phyloP scores from a whole-genome alignment of 768 basidiomycete species.

The Auriculariales sp. region DNA sequence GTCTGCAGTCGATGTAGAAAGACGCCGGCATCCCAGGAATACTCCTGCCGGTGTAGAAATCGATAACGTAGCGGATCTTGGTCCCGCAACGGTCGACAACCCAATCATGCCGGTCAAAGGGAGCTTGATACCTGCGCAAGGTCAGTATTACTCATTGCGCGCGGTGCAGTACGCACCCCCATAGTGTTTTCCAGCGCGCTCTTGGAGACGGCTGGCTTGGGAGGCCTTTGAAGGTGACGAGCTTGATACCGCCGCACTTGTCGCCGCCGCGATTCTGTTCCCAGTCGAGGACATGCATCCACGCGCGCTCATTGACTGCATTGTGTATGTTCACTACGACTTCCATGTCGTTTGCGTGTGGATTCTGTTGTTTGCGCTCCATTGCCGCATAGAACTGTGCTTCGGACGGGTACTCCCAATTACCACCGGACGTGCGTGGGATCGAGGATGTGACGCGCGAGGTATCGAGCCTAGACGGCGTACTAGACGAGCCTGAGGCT shows the following conservation, averaged over 20 bases:
- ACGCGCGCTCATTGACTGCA: constrained; percentile 91
- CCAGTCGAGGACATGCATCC: constrained; percentile 74
- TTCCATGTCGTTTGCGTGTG: constrained; percentile 78
- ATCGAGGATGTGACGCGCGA: constrained; percentile 74
- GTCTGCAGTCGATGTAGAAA: constrained; percentile 89
- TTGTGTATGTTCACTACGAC: constrained; percentile 97
- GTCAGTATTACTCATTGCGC: neutral
- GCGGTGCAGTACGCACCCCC: constrained; percentile 49
- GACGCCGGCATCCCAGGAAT: constrained; percentile 29
- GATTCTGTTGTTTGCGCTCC: constrained; percentile 85
- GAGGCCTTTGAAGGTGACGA: constrained; percentile 84
- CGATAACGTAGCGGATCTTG: constrained; percentile 86
- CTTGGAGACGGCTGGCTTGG: constrained; percentile 68
- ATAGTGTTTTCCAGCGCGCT: constrained; percentile 65
- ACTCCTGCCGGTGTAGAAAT: constrained; percentile 81
- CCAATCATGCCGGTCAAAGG: constrained; percentile 98
- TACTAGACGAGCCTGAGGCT: neutral
- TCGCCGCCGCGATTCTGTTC: constrained; percentile 71
- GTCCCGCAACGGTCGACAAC: constrained; percentile 84
- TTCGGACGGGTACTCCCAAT: constrained; percentile 98
- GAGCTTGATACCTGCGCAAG: constrained; percentile 62
- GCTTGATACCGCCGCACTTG: constrained; percentile 62
- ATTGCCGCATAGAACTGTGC: constrained; percentile 98
- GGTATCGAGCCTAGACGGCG: neutral
- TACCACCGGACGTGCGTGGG: constrained; percentile 50